Conservation (phyloP, 108 stramenopile species). For the Craspedostauros australis region DNA sequence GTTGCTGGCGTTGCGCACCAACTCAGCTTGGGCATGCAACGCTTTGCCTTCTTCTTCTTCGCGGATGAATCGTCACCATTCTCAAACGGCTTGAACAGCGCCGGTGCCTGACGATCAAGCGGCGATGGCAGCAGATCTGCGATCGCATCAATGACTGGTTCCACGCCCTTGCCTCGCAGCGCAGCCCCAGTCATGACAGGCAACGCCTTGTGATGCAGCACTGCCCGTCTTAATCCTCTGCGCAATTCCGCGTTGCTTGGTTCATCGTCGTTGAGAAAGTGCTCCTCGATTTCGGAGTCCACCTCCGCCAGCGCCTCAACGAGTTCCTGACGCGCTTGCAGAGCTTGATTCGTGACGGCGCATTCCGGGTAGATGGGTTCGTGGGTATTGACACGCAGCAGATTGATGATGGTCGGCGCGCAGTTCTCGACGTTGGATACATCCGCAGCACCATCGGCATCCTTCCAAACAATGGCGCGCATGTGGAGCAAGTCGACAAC, state of each 20-base stretch:
- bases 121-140: conserved; percentile 92
- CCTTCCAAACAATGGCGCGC: conserved; percentile 88
- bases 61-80: background rate
- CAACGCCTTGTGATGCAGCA: conserved; percentile 47
- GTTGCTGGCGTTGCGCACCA: background rate
- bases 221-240: conserved; percentile 64
- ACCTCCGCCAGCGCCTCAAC: conserved; percentile 66
- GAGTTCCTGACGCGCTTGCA: conserved; percentile 51
- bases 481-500: conserved; percentile 91
- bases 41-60: conserved; percentile 6
- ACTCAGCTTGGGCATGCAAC: conserved; percentile 5
- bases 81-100: conserved; percentile 35
- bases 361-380: conserved; percentile 29
- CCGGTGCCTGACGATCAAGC: conserved; percentile 71
- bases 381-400: conserved; percentile 22
- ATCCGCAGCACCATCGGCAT: conserved; percentile 16
- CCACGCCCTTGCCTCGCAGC: conserved; percentile 87
- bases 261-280: conserved; percentile 61
- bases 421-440: conserved; percentile 60
- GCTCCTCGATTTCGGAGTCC: conserved; percentile 78
- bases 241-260: conserved; percentile 56
- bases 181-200: conserved; percentile 85
- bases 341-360: conserved; percentile 40
- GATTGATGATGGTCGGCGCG: conserved; percentile 43
- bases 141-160: conserved; percentile 89